Evolutionary conservation across 2,329 filamentous ascomycete genomes (phyloP), one percentile per base, ranked within the genome.

Genomic region (Penicillium glabrum): DNA sequence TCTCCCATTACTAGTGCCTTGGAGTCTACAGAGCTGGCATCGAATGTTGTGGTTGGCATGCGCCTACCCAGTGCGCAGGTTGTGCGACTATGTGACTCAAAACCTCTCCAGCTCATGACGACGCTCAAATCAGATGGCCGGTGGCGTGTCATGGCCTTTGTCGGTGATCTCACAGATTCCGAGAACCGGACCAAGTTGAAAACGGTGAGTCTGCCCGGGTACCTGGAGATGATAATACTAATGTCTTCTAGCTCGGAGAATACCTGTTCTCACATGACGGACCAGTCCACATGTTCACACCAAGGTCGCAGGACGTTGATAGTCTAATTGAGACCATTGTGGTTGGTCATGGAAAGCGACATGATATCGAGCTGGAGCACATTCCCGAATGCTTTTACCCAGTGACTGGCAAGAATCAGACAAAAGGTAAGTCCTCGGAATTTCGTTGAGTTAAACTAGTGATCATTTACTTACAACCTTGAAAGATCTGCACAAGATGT

Each of bases 321-420:
- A 80, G 78, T 53, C 68, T 86, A 23, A 83, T 89, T 54, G 84
- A 88, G 61, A 72, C 78, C 0, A 75, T 87, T 2, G 74, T 88
- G 1, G 77, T 88, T 0, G 72, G 85, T 0, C 73, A 75, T 5
- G 81, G 80, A 3, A 73, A 78, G 21, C 79, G 84, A 8, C 65
- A 74, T 2, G 68, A 75, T 8, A 73, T 83, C 0, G 78, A 86
- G 50, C 77, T 83, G 43, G 75, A 80, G 5, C 71, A 81, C 46
- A 83, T 87, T 7, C 85, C 83, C 0, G 67, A 73, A 1, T 79
- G 78, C 51, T 89, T 87, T 66, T 83, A 77, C 58, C 85, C 86
- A 0, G 66, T 77, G 1, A 82, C 79, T 1, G 83, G 84, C 0
- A 81, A 80, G 62, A 83, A 81, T 77, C 73, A 75, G 26, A 83